Evolutionary conservation across 2,329 filamentous ascomycete genomes (phyloP), one percentile per base, ranked within the genome.

Genomic region (Rhexocercosporidium sp.): DNA sequence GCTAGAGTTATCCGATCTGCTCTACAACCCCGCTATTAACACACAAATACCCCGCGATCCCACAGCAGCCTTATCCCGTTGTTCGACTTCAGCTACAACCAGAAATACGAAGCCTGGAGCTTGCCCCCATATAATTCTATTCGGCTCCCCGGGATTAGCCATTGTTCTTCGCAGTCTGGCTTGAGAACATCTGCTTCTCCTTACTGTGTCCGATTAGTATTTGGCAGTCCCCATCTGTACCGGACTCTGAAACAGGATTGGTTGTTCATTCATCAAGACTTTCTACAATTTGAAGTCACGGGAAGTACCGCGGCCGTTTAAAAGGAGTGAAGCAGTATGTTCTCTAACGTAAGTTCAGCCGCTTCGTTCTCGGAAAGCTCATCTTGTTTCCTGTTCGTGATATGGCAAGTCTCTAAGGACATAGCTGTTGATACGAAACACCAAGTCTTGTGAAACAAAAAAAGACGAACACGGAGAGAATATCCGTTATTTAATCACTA

Each of bases 321-420:
- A 11, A 22, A 22, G 31, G n/a, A 29, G 20, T n/a, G 14, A 3
- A 29, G 6, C 22, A 56, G 29, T 4, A 63, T 63, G 61, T 63
- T 63, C 49, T 63, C 61, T 53, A 56, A 54, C 18, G 61, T 63
- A 44, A 63, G 61, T 63, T 37, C 1, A 37, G 9, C 9, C 11
- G 16, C 12, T 12, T 63, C 7, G 12, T 22, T 62, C n/a, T 16
- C 18, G 11, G 11, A 14, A 29, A 14, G 7, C 6, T 46, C 18
- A n/a, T 39, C 27, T 22, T 22, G n/a, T n/a, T 20, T 6, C 31
- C 31, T 4, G 11, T 22, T 6, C 25, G 25, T 57, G 31, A n/a
- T 20, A 14, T 8, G 12, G 31, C 12, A 3, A 18, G 29, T 2
- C 47, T 9, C 27, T 27, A n/a, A n/a, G n/a, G 14, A 37, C 34